Evolutionary conservation across 2,329 filamentous ascomycete genomes (phyloP).

Genomic region (Plenodomus biglobosus): DNA sequence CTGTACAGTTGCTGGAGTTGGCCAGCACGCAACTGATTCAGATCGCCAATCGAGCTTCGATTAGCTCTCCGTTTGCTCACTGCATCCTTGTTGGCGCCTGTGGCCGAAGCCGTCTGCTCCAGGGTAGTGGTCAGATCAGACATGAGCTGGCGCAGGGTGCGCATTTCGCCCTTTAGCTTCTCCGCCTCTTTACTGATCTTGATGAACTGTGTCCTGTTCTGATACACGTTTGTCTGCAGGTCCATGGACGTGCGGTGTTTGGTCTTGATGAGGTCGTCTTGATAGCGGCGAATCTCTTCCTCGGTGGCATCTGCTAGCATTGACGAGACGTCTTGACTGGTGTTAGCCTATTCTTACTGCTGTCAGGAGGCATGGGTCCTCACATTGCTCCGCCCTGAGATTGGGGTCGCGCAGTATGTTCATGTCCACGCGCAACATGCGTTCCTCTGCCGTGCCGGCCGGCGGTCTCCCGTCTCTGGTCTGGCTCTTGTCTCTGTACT

Average conservation of each 20-base stretch:
- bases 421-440: slow-evolving; percentile 70
- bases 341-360: not conserved
- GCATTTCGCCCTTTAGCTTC: slow-evolving; percentile 96
- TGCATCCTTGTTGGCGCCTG: slow-evolving; percentile 39
- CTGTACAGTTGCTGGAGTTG: slow-evolving; percentile 86
- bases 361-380: slow-evolving; percentile 21
- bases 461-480: slow-evolving; percentile 52
- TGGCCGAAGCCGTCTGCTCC: slow-evolving; percentile 50
- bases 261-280: slow-evolving; percentile 72
- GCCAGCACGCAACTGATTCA: slow-evolving; percentile 68
- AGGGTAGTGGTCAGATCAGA: slow-evolving; percentile 70
- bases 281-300: slow-evolving; percentile 80
- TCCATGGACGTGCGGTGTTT: slow-evolving; percentile 79
- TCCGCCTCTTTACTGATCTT: slow-evolving; percentile 99
- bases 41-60: slow-evolving; percentile 81
- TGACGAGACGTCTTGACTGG: slow-evolving; percentile 59
- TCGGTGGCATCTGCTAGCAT: slow-evolving; percentile 84
- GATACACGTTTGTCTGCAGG: slow-evolving; percentile 91
- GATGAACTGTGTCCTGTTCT: slow-evolving; percentile 97
- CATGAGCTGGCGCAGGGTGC: slow-evolving; percentile 85
- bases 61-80: slow-evolving; percentile 61
- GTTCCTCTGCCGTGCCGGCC: slow-evolving; percentile 49
- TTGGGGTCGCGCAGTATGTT: slow-evolving; percentile 78
- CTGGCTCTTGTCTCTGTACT: slow-evolving; percentile 57
- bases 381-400: slow-evolving; percentile 77